phyloP scores from a whole-genome alignment of 2,329 filamentous ascomycete species.

The Didymella pomorum region DNA sequence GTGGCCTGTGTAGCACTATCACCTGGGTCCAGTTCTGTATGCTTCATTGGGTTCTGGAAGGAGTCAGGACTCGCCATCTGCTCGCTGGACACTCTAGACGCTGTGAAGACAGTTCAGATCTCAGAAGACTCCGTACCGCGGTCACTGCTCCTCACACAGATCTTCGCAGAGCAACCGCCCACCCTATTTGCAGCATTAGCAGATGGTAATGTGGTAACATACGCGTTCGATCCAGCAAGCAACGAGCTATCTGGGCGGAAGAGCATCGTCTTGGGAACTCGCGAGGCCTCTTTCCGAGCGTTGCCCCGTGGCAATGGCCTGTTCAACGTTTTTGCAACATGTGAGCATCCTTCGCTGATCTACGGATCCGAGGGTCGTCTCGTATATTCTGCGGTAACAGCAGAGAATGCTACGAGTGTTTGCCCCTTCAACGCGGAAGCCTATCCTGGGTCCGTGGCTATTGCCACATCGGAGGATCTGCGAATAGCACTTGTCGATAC shows the following conservation, averaged over 20 bases:
- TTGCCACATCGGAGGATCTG: conserved; percentile 79
- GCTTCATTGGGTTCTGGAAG: conserved; percentile 87
- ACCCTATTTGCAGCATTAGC: conserved; percentile 91
- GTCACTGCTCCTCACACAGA: conserved; percentile 79
- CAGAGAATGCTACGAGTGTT: conserved; percentile 81
- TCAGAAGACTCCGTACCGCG: conserved; percentile 79
- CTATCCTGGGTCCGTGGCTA: conserved; percentile 80
- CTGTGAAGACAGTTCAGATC: conserved; percentile 64
- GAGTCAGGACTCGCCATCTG: conserved; percentile 81
- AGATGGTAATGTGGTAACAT: conserved; percentile 89
- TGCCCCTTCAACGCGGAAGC: conserved; percentile 83
- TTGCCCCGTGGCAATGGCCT: conserved; percentile 72
- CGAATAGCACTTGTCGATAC: conserved; percentile 83
- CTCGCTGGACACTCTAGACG: conserved; percentile 70
- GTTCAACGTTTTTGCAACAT: conserved; percentile 88
- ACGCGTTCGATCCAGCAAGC: conserved; percentile 70
- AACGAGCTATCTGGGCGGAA: conserved; percentile 75
- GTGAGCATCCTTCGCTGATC: conserved; percentile 92
- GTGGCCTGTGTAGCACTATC: conserved; percentile 86
- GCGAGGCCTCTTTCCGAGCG: conserved; percentile 81
- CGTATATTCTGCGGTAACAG: conserved; percentile 92
- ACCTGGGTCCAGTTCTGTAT: conserved; percentile 67
- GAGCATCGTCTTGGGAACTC: conserved; percentile 83
- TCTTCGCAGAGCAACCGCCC: conserved; percentile 71
- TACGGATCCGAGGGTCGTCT: conserved; percentile 88